Conservation (phyloP, 768 basidiomycete species). For the Suillus spraguei region DNA sequence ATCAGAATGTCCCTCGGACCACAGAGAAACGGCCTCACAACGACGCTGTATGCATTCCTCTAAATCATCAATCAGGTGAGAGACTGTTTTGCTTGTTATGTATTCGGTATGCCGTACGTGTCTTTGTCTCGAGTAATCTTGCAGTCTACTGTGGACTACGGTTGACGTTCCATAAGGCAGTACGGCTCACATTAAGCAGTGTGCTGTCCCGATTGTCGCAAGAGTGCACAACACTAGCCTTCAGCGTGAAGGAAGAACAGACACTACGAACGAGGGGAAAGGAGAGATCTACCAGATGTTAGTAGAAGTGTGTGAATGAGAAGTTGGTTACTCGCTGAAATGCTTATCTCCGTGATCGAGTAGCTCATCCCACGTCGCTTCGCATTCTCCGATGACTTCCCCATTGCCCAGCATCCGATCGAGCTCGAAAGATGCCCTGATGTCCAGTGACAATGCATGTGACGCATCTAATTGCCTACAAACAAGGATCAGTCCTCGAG, state of each 20-base stretch:
- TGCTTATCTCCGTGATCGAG: not conserved
- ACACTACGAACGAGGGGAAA: not conserved
- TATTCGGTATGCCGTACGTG: not conserved
- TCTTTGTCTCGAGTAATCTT: not conserved
- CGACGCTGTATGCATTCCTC: not conserved
- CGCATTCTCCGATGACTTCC: not conserved
- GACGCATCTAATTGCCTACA: not conserved
- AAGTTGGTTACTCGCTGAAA: not conserved
- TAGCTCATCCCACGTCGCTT: not conserved
- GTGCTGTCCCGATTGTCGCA: not conserved
- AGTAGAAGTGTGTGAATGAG: not conserved
- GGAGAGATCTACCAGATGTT: not conserved
- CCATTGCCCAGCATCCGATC: not conserved
- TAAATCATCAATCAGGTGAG: not conserved
- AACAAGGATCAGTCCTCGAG: not conserved
- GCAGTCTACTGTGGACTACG: not conserved
- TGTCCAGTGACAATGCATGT: not conserved
- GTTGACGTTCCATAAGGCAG: not conserved
- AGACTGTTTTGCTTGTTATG: not conserved
- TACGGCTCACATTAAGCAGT: not conserved
- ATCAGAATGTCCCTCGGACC: not conserved
- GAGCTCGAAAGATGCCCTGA: not conserved
- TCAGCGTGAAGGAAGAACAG: not conserved
- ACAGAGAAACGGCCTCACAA: not conserved
- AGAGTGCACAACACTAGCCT: not conserved